Evolutionary conservation across 306 rosid species (phyloP).

Genomic region (Cicer pinnatifidum): DNA sequence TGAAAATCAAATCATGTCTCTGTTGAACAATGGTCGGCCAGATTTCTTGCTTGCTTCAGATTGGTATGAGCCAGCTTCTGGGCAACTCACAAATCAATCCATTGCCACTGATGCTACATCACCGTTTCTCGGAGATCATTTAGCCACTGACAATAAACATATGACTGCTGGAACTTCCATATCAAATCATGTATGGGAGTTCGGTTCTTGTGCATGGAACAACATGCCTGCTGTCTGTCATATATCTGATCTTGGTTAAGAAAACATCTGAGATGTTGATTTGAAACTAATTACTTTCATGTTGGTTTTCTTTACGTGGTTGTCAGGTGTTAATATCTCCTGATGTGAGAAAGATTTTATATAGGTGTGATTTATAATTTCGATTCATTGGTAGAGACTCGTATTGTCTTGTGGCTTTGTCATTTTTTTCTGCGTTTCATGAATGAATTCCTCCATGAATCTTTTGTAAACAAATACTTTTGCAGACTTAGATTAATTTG

Average conservation of each 20-base stretch:
- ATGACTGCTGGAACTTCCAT: conserved; percentile 51
- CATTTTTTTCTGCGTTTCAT: conserved; percentile 42
- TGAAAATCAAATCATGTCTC: conserved; percentile 52
- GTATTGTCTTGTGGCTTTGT: conserved; percentile 46
- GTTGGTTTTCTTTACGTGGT: conserved; percentile 43
- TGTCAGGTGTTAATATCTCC: conserved; percentile 35
- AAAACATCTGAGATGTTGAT: conserved; percentile 47
- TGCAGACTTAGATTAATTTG: conserved; percentile 47
- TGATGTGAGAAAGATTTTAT: conserved; percentile 37
- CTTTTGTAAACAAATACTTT: conserved; percentile 47
- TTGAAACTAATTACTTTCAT: conserved; percentile 46
- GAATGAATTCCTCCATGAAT: conserved; percentile 48
- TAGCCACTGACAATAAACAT: conserved; percentile 56
- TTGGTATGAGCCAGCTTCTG: conserved; percentile 64
- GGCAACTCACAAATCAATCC: conserved; percentile 46
- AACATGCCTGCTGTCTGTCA: conserved; percentile 67
- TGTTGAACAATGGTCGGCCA: conserved; percentile 49
- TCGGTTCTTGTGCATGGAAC: conserved; percentile 63
- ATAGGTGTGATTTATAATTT: conserved; percentile 48
- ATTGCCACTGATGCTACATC: conserved; percentile 47
- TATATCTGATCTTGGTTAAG: conserved; percentile 61
- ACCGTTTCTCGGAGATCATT: conserved; percentile 59
- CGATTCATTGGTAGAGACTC: conserved; percentile 33
- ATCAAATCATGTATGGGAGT: conserved; percentile 56
- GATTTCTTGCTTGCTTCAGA: conserved; percentile 71